Conservation (phyloP, 2,329 filamentous ascomycete genomes). For the Graphiopsis chlorocephala region DNA sequence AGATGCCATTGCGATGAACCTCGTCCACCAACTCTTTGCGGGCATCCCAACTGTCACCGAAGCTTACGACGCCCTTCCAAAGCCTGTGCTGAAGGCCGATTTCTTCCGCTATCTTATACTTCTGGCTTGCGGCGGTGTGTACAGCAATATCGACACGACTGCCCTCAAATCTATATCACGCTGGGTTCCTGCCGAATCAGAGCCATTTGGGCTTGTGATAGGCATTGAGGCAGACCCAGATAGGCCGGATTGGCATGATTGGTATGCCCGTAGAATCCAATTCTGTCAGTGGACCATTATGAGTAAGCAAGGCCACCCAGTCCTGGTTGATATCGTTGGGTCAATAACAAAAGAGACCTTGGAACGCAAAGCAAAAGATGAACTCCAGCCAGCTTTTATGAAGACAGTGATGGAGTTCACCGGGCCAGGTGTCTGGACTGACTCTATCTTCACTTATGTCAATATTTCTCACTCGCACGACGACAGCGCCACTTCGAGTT, state of each 20-base stretch:
- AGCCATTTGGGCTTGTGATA: slow-evolving; percentile 78
- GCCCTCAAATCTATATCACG: slow-evolving; percentile 78
- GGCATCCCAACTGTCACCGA: slow-evolving; percentile 54
- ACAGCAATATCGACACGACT: slow-evolving; percentile 74
- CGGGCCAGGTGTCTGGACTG: slow-evolving; percentile 87
- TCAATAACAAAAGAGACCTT: slow-evolving; percentile 74
- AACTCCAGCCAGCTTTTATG: slow-evolving; percentile 49
- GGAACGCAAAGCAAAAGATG: slow-evolving; percentile 62
- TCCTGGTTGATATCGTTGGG: slow-evolving; percentile 78
- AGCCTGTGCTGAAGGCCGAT: slow-evolving; percentile 59
- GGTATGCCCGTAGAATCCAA: slow-evolving; percentile 94
- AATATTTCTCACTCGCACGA: slow-evolving; percentile 66
- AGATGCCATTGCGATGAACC: slow-evolving; percentile 76
- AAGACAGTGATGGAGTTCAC: slow-evolving; percentile 85
- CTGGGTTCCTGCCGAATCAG: slow-evolving; percentile 79
- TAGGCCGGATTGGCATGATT: slow-evolving; percentile 84
- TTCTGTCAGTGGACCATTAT: slow-evolving; percentile 99
- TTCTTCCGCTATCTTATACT: slow-evolving; percentile 69
- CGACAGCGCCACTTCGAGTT: slow-evolving; percentile 62
- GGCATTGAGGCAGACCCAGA: slow-evolving; percentile 97
- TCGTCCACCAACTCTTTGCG: slow-evolving; percentile 83
- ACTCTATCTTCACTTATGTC: slow-evolving; percentile 80
- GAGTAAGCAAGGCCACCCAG: slow-evolving; percentile 87
- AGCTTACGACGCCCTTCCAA: slow-evolving; percentile 48
- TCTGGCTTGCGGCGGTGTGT: slow-evolving; percentile 75